A percentile compares a stretch with the other conserved stretches of the same genome.
These are phyloP conservation scores for Cotoneaster glaucophyllus DNA, from an alignment of 306 rosid species.

Conservation along the genomic window DNA sequence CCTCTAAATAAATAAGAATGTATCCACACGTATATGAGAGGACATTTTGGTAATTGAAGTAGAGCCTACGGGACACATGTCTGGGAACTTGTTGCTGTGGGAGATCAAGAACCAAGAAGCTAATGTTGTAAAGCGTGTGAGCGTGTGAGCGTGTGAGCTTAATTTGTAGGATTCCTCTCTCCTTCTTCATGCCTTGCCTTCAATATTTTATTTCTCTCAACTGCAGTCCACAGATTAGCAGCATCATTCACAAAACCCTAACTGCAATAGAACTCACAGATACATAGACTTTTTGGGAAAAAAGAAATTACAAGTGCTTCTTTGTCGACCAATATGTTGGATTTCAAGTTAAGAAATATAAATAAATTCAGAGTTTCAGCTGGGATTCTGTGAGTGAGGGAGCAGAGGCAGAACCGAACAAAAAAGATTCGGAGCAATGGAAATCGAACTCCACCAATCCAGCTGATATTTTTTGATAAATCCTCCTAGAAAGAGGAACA, in stretches of 20 bases:
- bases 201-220: background rate
- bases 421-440: too few species aligned
- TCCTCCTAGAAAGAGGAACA: too few species aligned
- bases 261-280: background rate
- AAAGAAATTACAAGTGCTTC: background rate
- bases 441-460: too few species aligned
- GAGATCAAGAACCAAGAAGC: conserved; percentile 29
- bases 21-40: background rate
- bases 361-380: background rate
- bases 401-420: too few species aligned
- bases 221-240: background rate
- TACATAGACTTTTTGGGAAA: background rate
- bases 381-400: too few species aligned
- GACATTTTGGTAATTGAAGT: conserved; percentile 28
- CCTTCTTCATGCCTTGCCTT: conserved; percentile 13
- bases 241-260: conserved; percentile 21
- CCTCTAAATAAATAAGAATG: background rate
- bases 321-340: background rate
- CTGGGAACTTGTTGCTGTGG: conserved; percentile 52
- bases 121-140: conserved; percentile 4
- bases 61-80: conserved; percentile 3
- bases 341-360: background rate
- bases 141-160: background rate
- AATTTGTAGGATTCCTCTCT: background rate
- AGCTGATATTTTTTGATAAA: too few species aligned